Base-by-base conservation (phyloP, 2,329 filamentous ascomycete species). In the Paraconiothyrium sp. region DNA sequence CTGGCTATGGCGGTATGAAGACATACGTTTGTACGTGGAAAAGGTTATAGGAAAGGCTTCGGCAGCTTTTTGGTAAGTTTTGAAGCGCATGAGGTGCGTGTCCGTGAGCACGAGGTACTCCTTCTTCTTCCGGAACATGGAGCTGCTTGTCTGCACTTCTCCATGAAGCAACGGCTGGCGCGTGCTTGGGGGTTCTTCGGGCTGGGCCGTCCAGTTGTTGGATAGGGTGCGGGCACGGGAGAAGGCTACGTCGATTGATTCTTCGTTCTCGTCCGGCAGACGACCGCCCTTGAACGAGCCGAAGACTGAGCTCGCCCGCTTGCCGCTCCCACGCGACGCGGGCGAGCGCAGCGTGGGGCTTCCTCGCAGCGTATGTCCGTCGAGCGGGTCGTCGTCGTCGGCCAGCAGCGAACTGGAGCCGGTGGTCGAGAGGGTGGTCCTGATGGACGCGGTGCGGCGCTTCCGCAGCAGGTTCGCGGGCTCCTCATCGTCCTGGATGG, bases 31-130 rank as follows among this genome's bases (percentile, higher is more conserved):
- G 61, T 77, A 72, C 4, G 70, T 73, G 13, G 65, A 71, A 1
- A 70, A 70, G 54, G 76, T 77, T 24, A 67, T 65, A 49, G 85
- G 83, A 67, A 91, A 92, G 43, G 83, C 80, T 60, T 92, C 89
- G 32, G 84, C 82, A 13, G 90, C 90, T 73, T 89, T 89, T 48
- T 82, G 79, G 67, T 90, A 88, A 69, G 81, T 90, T 76, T 91
- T 90, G 80, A 90, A 91, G 13, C 89, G 84, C 58, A 91, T 79
- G 58, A 92, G 78, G 74, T 91, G 88, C 6, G 84, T 86, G 66
- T 91, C 89, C 7, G 89, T 92, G 66, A 92, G 80, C 14, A 92
- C 90, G 58, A 92, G 80, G 69, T 90, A 92, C 74, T 92, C 89
- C 76, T 85, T 89, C 79, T 89, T 90, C 79, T 90, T 91, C 73